phyloP scores from a whole-genome alignment of 495 filamentous ascomycete genomes.

The Beverwykella pulmonaria region DNA sequence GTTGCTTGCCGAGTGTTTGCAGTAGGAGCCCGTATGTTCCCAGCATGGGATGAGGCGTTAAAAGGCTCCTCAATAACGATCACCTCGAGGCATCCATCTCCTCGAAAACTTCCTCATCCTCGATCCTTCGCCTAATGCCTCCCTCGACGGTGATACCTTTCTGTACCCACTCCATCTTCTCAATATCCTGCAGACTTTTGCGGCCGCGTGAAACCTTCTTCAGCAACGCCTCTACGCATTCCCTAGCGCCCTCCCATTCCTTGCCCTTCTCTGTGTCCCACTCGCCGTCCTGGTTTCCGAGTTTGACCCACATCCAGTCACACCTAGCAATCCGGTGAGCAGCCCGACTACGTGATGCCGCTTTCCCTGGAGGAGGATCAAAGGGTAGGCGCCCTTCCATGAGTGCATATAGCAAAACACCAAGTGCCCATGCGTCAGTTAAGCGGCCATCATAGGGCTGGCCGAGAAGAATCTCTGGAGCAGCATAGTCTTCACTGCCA shows the following conservation, averaged over 20 bases:
- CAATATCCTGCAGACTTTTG: constrained; percentile 72
- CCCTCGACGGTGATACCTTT: constrained; percentile 71
- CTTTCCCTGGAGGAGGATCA: constrained; percentile 75
- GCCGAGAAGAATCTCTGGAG: constrained; percentile 92
- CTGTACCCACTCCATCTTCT: constrained; percentile 72
- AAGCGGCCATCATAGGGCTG: constrained; percentile 92
- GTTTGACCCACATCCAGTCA: constrained; percentile 92
- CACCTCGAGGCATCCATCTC: constrained; percentile 14
- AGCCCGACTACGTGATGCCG: constrained; percentile 66
- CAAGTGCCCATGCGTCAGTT: constrained; percentile 93
- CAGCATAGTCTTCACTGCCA: constrained; percentile 95
- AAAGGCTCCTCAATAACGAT: constrained; percentile 30
- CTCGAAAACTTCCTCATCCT: constrained; percentile 22
- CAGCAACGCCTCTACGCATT: constrained; percentile 78
- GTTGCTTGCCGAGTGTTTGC: not conserved
- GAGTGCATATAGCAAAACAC: constrained; percentile 89
- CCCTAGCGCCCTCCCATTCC: constrained; percentile 71
- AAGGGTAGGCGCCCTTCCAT: constrained; percentile 92
- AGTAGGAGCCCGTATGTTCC: not conserved
- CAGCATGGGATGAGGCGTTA: not conserved
- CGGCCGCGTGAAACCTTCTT: constrained; percentile 73
- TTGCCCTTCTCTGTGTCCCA: constrained; percentile 62
- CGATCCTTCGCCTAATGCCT: constrained; percentile 59
- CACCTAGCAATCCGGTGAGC: constrained; percentile 91
- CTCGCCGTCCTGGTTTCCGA: constrained; percentile 73